Percentiles rank a stretch among this genome's conserved stretches.
phyloP scores from a whole-genome alignment of 352 stramenopile genomes.

The Phytophthora pistaciae region DNA sequence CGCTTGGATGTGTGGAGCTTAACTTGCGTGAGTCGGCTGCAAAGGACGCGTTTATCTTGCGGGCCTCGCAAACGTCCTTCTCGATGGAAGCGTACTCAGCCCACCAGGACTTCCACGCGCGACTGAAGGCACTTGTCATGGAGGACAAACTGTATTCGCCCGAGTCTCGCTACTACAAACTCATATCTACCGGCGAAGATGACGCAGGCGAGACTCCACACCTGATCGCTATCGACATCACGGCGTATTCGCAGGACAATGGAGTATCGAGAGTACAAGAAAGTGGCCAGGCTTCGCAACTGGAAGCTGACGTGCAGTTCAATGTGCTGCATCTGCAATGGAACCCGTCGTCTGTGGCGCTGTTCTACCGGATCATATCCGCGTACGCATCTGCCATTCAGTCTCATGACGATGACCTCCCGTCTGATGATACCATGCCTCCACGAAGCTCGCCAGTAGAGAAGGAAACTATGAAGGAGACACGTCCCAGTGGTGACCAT shows the following conservation, averaged over 20 bases:
- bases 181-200: conserved; percentile 69
- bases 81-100: conserved; percentile 52
- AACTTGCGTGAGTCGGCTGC: conserved; percentile 56
- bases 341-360: conserved; percentile 85
- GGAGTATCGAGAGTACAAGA: conserved; percentile 8
- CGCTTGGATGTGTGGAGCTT: conserved; percentile 59
- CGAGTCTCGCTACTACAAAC: conserved; percentile 61
- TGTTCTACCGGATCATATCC: conserved; percentile 77
- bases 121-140: conserved; percentile 68
- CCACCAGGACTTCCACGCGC: conserved; percentile 59
- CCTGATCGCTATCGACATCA: conserved; percentile 63
- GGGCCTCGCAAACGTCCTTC: conserved; percentile 58
- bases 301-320: conserved; percentile 66
- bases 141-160: conserved; percentile 70
- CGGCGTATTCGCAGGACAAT: conserved; percentile 39
- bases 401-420: conserved; percentile 36
- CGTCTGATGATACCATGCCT: conserved; percentile 13
- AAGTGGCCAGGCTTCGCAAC: conserved; percentile 28
- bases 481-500: background rate
- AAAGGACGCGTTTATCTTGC: conserved; percentile 64
- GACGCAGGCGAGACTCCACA: conserved; percentile 33
- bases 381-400: conserved; percentile 67
- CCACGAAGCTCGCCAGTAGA: background rate
- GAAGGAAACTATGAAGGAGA: background rate
- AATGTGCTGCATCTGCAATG: conserved; percentile 84